Evolutionary conservation across 192 early-diverging fungal species (phyloP), one percentile per base, ranked within the genome.

Genomic region (Backusella luteola): DNA sequence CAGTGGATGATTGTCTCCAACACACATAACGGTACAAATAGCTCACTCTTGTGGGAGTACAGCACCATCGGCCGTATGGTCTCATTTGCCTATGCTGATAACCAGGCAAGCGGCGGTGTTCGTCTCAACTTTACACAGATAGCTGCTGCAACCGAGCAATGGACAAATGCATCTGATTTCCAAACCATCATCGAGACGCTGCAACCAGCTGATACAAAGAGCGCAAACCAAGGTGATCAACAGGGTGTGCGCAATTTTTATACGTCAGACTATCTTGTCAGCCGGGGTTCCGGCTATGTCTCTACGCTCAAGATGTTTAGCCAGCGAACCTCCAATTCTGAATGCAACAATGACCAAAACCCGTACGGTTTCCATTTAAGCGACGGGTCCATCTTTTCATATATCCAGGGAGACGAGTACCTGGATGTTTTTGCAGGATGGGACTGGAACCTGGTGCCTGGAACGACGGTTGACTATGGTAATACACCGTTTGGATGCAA

Each of bases 371-470:
- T 75, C n/a, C 79, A 80, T 74, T 63, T 80, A 12, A 75, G 73
- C 14, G 79, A 80, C 3, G 79, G 79, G 0, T 21, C 73, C 9
- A 66, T 80, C 21, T 80, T 73, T 49, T 77, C 69, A 3, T 80
- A 80, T 19, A 59, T 76, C 11, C 35, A 69, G 0, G 79, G 79
- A 0, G 59, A 80, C 14, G 79, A 80, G 17, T 80, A 80, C 14
- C 26, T 73, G 6, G 79, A 80, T 49, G 69, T 80, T 0, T 80
- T 80, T 70, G 68, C 79, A 19, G 42, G 56, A 3, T 80, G 75
- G 79, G 75, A 80, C 35, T 80, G 79, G 79, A 38, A 80, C 44
- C 52, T 80, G 0, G 46, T 80, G 2, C 79, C 79, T 23, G 79
- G 79, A 5, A 77, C 75, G 0, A 80, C 79, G 1, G 79, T 73